Evolutionary conservation across 768 basidiomycete genomes (phyloP).

Genomic region (Xerocomus brunneocitrinus): DNA sequence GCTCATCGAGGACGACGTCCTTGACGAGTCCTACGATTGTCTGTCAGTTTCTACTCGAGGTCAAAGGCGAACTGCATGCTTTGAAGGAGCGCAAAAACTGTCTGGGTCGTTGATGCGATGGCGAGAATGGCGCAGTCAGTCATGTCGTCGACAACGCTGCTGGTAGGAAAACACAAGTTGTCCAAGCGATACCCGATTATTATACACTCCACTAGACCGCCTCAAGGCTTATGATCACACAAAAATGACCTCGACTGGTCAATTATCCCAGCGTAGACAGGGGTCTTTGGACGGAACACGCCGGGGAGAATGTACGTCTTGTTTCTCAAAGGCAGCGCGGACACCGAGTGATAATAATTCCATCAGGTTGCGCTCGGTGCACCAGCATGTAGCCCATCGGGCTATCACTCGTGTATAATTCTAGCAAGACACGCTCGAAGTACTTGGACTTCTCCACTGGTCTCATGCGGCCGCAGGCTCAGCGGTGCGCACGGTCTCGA

Average conservation of each 20-base stretch:
- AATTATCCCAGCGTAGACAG: background rate
- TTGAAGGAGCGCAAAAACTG: conserved; percentile 20
- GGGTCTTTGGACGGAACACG: background rate
- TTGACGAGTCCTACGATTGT: conserved; percentile 20
- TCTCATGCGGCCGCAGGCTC: conserved; percentile 16
- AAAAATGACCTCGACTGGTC: background rate
- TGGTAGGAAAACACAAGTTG: background rate
- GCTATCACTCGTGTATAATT: background rate
- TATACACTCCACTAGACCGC: background rate
- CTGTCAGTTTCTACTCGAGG: conserved; percentile 14
- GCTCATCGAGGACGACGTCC: conserved; percentile 15
- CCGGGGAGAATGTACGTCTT: no score
- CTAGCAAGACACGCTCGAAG: background rate
- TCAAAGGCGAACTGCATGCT: conserved; percentile 13
- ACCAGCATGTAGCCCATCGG: no score
- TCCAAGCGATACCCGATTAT: background rate
- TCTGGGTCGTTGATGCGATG: conserved; percentile 20
- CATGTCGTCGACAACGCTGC: background rate
- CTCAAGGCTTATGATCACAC: background rate
- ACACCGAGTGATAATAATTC: background rate
- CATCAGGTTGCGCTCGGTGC: no score
- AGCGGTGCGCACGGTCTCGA: conserved; percentile 23
- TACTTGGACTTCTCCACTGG: background rate
- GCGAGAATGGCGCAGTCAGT: conserved; percentile 26
- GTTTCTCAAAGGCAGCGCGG: no score